Conservation (phyloP, 257 asterid species). For the Gentiana macrophylla region DNA sequence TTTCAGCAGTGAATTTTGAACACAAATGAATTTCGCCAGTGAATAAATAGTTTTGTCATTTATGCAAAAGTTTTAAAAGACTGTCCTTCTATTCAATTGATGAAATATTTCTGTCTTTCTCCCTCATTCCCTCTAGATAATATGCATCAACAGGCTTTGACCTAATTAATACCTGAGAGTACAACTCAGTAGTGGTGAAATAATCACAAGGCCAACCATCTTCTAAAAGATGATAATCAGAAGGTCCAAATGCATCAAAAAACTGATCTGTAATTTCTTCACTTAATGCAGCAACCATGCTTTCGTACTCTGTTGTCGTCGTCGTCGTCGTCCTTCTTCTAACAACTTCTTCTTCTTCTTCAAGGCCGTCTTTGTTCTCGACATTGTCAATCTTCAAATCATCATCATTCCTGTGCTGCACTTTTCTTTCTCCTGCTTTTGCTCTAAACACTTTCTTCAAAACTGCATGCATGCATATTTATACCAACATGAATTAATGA, state of each 20-base stretch:
- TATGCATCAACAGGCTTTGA: no score
- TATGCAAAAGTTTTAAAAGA: no score
- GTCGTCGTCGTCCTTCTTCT: slow-evolving; percentile 3
- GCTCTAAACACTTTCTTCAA: slow-evolving; percentile 81
- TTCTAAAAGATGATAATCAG: slow-evolving; percentile 67
- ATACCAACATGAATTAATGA: neutral
- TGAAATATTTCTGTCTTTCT: no score
- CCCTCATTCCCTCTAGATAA: no score
- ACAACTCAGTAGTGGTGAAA: slow-evolving; percentile 34
- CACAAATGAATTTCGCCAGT: no score
- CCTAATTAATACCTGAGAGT: slow-evolving; percentile 50
- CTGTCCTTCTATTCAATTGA: no score
- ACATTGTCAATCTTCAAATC: slow-evolving; percentile 44
- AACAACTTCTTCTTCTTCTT: slow-evolving; percentile 21
- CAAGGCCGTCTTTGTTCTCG: slow-evolving; percentile 28
- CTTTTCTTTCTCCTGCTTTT: slow-evolving; percentile 37
- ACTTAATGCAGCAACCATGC: slow-evolving; percentile 62
- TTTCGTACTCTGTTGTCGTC: slow-evolving; percentile 58
- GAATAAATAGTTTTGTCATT: no score
- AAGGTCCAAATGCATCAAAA: slow-evolving; percentile 86
- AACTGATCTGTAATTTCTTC: slow-evolving; percentile 74
- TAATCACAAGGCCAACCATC: slow-evolving; percentile 50
- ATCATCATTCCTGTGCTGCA: slow-evolving; percentile 28
- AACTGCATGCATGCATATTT: slow-evolving; percentile 31
- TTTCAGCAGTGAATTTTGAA: no score